Base-by-base conservation (phyloP, 257 asterid species). In the Przewalskia tangutica region DNA sequence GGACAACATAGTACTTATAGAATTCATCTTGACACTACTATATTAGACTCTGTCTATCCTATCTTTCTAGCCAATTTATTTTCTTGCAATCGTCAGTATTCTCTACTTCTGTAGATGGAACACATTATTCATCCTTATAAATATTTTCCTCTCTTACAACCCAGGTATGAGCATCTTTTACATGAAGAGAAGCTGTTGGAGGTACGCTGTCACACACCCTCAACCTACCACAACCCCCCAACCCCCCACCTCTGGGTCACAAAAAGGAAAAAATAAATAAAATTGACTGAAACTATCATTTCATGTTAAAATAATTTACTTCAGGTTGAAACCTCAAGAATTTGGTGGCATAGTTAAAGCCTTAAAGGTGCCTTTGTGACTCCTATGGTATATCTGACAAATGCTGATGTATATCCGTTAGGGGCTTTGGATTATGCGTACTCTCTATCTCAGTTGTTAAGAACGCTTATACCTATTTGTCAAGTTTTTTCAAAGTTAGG, bases 141-240 rank as follows among this genome's bases (percentile, higher is more conserved):
- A 38, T 46, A 64, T 75, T 38, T 42, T 63, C 7, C 7, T 17
- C 4, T 60, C 8, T 23, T 48, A 79, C 59, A 65, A 51, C 70
- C 66, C 83, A 95, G 99, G 94, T 95, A 90, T 6, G 97, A 93
- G 87, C 94, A 91, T 84, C 90, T 94, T 86, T 82, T 94, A 54
- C 93, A 90, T 73, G 93, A 95, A 82, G 99, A 95, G 82, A 92
- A 91, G 92, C 93, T 95, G 73, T 86, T 95, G 89, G 98, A 95
- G 99, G 99, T 95, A 84, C 14, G 63, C 14, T 40, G 40, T 81
- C 65, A 5, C 59, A 4, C 32, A 62, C 56, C 60, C 46, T 14
- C 13, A 53, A 10, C 46, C 42, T 36, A 32, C 73, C 23, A n/a
- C n/a, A n/a, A n/a, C 73, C 36, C 16, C 16, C 73, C 20, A 12